Conservation (phyloP, 768 basidiomycete species). For the Boletus sp. region DNA sequence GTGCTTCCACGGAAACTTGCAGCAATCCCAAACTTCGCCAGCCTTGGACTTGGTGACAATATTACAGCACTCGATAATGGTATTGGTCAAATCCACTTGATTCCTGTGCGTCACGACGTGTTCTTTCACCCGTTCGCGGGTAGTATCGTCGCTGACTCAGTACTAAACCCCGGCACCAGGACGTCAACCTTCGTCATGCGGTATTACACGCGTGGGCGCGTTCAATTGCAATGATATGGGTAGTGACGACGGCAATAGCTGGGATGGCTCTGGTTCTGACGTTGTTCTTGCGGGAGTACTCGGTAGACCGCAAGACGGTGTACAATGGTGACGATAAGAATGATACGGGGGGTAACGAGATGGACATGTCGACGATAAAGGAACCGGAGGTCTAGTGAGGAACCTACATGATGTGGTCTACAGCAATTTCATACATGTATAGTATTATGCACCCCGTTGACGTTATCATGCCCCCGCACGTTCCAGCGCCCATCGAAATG, state of each 20-base stretch:
- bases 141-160: not conserved
- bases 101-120: conserved; percentile 4
- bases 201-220: conserved; percentile 63
- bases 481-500: not conserved
- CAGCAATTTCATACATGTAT: not conserved
- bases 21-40: conserved; percentile 30
- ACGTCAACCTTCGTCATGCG: conserved; percentile 44
- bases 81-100: conserved; percentile 39
- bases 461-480: not conserved
- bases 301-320: conserved; percentile 51
- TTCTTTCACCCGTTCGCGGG: not conserved
- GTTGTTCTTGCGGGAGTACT: conserved; percentile 57
- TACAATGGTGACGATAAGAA: conserved; percentile 26
- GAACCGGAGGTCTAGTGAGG: not conserved
- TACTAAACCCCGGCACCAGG: conserved; percentile 30
- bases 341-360: conserved; percentile 18
- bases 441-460: too few species aligned
- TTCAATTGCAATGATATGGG: conserved; percentile 62
- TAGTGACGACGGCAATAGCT: conserved; percentile 57
- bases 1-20: conserved; percentile 40
- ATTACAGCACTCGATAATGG: conserved; percentile 42
- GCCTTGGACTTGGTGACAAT: conserved; percentile 33
- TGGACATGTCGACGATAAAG: not conserved
- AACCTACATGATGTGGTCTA: not conserved
- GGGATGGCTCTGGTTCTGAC: conserved; percentile 50